These are phyloP conservation scores for Umbelopsis sp. DNA, from an alignment of 192 early-diverging fungal species.

Conservation along the genomic window DNA sequence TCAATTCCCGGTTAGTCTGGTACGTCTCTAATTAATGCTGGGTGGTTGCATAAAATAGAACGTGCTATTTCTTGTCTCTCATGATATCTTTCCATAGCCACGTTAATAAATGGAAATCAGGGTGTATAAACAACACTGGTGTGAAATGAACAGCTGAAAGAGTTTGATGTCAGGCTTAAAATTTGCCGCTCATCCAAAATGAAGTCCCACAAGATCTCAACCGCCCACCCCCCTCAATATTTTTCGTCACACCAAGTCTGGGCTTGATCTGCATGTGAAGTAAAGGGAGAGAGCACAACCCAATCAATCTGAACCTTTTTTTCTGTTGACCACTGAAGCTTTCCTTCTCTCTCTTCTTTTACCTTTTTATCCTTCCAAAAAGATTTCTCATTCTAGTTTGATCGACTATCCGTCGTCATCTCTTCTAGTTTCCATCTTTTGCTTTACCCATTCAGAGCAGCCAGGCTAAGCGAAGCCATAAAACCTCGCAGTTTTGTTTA, in stretches of 20 bases:
- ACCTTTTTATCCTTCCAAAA: background rate
- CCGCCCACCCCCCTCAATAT: background rate
- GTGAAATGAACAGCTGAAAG: no score
- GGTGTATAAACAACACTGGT: no score
- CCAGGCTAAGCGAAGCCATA: background rate
- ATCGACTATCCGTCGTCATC: background rate
- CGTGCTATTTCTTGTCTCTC: no score
- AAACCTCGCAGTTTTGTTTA: background rate
- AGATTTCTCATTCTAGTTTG: background rate
- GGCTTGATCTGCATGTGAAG: conserved; percentile 20
- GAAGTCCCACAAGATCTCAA: conserved; percentile 10
- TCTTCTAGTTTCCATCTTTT: background rate
- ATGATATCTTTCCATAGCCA: no score
- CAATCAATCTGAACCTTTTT: background rate
- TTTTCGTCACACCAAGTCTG: conserved; percentile 4
- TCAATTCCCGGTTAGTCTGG: no score
- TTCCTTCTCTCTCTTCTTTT: background rate
- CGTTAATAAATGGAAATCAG: no score
- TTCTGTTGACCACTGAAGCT: background rate
- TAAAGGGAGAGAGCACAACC: background rate
- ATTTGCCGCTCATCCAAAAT: background rate
- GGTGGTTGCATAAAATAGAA: no score
- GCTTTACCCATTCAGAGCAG: background rate
- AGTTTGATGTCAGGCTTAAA: background rate
- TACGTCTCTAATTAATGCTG: no score